Conservation (phyloP, 139 green algal genomes). For the Coccomyxa sp. region DNA sequence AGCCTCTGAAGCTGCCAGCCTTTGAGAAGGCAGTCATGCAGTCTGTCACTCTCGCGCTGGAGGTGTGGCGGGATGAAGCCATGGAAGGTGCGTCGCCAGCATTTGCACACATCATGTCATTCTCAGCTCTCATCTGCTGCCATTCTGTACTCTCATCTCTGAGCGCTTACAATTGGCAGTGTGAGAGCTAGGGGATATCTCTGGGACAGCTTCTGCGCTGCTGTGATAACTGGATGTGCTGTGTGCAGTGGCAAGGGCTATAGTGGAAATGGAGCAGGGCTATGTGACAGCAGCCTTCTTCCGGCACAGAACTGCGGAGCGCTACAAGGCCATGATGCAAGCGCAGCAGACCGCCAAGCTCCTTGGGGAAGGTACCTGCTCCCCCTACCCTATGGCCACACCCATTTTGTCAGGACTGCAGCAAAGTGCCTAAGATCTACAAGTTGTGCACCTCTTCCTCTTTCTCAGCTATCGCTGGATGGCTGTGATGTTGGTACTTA, state of each 20-base stretch:
- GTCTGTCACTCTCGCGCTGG: constrained; percentile 59
- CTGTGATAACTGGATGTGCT: neutral
- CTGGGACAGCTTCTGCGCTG: too few relatives aligned
- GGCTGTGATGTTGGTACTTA: too few relatives aligned
- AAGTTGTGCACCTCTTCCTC: too few relatives aligned
- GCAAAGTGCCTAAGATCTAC: too few relatives aligned
- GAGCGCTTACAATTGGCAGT: too few relatives aligned
- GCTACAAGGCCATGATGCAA: constrained; percentile 9
- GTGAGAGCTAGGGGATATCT: too few relatives aligned
- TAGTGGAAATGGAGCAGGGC: constrained; percentile 86
- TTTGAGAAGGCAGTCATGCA: constrained; percentile 80
- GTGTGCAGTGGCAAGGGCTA: constrained; percentile 65
- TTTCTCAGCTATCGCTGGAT: too few relatives aligned
- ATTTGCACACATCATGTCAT: neutral
- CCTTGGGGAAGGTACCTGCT: constrained; percentile 21
- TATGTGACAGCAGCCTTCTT: constrained; percentile 89
- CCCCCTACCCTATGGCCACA: too few relatives aligned
- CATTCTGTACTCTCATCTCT: neutral
- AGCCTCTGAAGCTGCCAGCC: constrained; percentile 65
- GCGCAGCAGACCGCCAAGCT: constrained; percentile 24
- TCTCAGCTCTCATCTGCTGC: neutral
- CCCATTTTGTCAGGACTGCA: too few relatives aligned
- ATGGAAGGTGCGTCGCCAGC: constrained; percentile 19
- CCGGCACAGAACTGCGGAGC: constrained; percentile 60
- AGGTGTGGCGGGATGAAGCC: constrained; percentile 70